A percentile compares a stretch with the other conserved stretches of the same genome.
Conservation (phyloP, 257 asterid genomes). For the Leonotis leonurus region DNA sequence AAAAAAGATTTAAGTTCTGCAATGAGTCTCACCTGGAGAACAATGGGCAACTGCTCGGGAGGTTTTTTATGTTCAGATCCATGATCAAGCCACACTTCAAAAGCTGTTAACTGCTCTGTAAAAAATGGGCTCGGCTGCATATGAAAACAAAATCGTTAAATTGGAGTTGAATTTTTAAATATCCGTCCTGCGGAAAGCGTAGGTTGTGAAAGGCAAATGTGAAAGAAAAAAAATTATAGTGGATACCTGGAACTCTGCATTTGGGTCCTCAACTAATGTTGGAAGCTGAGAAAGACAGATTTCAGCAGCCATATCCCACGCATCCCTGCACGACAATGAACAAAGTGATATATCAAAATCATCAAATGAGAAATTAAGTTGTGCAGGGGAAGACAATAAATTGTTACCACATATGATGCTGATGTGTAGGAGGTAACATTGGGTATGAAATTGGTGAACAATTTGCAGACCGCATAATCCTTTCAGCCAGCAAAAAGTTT, state of each 20-base stretch:
- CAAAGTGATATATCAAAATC: constrained; percentile 17
- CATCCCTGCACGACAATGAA: constrained; percentile 61
- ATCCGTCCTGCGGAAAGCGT: constrained; percentile 6
- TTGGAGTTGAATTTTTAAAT: background rate
- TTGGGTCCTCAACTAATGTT: constrained; percentile 77
- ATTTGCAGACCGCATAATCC: constrained; percentile 98
- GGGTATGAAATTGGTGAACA: constrained; percentile 96
- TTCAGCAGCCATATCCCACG: constrained; percentile 99
- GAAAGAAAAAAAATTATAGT: background rate
- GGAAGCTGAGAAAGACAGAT: constrained; percentile 99
- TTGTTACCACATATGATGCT: constrained; percentile 96
- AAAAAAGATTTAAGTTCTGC: background rate
- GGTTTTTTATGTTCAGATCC: constrained; percentile 95
- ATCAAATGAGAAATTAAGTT: background rate
- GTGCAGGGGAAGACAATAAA: constrained; percentile 3
- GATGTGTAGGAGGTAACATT: constrained; percentile 91
- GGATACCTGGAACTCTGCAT: constrained; percentile 88
- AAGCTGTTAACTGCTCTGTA: constrained; percentile 78
- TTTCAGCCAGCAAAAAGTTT: constrained; percentile 92
- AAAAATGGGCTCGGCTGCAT: constrained; percentile 91
- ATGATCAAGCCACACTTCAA: constrained; percentile 99
- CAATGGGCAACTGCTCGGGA: constrained; percentile 97
- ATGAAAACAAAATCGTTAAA: constrained; percentile 11
- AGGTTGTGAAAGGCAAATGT: constrained; percentile 4
- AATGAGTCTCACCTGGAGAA: constrained; percentile 71